Evolutionary conservation across 2,329 filamentous ascomycete genomes (phyloP), one percentile per base, ranked within the genome.

Genomic region (Cryphonectria parasitica): DNA sequence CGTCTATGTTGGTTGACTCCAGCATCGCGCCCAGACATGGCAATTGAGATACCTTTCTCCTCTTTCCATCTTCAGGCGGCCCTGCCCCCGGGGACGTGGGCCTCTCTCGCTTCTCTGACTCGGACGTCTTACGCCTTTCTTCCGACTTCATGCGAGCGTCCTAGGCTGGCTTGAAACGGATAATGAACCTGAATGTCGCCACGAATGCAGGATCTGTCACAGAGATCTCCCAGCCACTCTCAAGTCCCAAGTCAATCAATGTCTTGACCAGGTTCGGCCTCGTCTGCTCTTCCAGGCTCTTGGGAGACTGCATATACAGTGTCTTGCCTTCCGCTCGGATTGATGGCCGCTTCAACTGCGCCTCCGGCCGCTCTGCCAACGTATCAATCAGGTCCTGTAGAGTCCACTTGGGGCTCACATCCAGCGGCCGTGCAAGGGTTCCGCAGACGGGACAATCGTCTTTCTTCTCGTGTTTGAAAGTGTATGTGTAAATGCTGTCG

Each of bases 401-500:
- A 0, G 93, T 97, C 77, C 85, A 85, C 58, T 89, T 86, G 0
- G 91, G 87, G 76, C 94, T 88, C 34, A 97, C 88, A 2, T 87
- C 82, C 19, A 98, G 85, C 36, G 91, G 91, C 67, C 93, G 91
- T 4, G 96, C 90, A 70, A 93, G 82, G 67, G 93, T 92, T 25
- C 95, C 95, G 78, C 96, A 99, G 8, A 98, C 96, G 2, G 96
- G 94, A 74, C 96, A 99, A 80, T 98, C 96, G 22, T 91, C 88
- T 80, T 98, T 98, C 84, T 92, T 93, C 82, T 98, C 92, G 77
- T 97, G 94, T 77, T 94, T 91, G 80, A 98, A 99, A 0, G 96
- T 99, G 81, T 97, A 98, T 0, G 96, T 99, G 83, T 99, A 99
- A 74, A 99, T 92, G 74, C 92, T 89, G 77, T 97, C 95, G 77